Evolutionary conservation across 139 green algal species (phyloP).

Genomic region (Penium margaritaceum): DNA sequence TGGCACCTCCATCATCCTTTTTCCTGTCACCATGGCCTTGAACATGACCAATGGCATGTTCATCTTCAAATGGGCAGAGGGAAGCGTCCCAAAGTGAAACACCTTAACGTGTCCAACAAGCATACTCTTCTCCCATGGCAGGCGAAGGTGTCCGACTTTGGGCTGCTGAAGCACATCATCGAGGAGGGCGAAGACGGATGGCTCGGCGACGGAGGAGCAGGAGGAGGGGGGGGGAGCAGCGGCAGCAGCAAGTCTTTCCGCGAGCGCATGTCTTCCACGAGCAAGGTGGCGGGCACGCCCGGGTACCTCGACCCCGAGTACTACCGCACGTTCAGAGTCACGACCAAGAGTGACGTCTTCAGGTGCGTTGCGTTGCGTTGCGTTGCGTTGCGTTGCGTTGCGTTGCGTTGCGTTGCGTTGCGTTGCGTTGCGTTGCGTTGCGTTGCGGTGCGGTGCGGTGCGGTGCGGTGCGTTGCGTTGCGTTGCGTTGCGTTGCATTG

Average conservation of each 20-base stretch:
- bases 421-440: neutral
- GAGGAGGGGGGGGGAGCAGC: too few relatives aligned
- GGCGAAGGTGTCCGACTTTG: constrained; percentile 30
- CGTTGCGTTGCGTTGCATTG: neutral
- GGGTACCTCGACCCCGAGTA: constrained; percentile 37
- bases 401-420: neutral
- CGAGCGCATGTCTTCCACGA: too few relatives aligned
- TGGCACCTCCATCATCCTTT: too few relatives aligned
- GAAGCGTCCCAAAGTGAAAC: too few relatives aligned
- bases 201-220: too few relatives aligned
- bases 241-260: too few relatives aligned
- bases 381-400: neutral
- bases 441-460: neutral
- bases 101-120: too few relatives aligned
- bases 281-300: constrained; percentile 21
- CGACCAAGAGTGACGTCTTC: constrained; percentile 32
- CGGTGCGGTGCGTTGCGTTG: neutral
- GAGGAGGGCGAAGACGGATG: constrained; percentile 3
- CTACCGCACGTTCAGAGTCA: constrained; percentile 24
- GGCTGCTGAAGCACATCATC: constrained; percentile 18
- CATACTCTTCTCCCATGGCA: neutral
- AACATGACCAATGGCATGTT: too few relatives aligned
- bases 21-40: too few relatives aligned
- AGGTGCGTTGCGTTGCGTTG: neutral
- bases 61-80: too few relatives aligned